A percentile compares a stretch with the other conserved stretches of the same genome.
phyloP scores from a whole-genome alignment of 208 protist species.

The Acanthamoeba sp. region DNA sequence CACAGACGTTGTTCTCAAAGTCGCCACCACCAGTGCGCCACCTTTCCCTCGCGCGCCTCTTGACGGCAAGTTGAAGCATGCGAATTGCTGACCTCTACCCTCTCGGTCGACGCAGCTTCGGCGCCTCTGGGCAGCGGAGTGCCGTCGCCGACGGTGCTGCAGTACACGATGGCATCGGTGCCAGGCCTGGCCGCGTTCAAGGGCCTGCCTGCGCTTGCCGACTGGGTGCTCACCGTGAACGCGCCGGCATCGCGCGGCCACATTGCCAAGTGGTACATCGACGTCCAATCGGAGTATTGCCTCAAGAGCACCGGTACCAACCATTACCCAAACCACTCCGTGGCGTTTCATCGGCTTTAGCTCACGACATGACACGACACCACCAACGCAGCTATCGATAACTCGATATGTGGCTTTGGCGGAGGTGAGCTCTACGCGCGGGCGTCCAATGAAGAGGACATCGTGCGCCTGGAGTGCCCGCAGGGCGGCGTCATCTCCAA shows the following conservation, averaged over 20 bases:
- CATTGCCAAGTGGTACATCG: background rate
- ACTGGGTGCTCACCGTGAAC: background rate
- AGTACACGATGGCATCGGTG: background rate
- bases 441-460: background rate
- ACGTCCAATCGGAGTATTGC: background rate
- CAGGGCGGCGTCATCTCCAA: constrained; percentile 40
- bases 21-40: background rate
- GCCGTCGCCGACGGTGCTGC: background rate
- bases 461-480: constrained; percentile 12
- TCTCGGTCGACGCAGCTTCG: too few relatives aligned
- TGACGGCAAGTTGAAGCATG: too few relatives aligned
- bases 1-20: background rate
- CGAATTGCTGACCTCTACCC: too few relatives aligned
- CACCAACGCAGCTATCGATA: background rate
- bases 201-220: background rate
- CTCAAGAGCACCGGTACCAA: background rate
- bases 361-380: too few relatives aligned
- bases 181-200: background rate
- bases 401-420: constrained; percentile 36
- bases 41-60: too few relatives aligned
- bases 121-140: constrained; percentile 6
- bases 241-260: background rate
- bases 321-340: too few relatives aligned
- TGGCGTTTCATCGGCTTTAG: too few relatives aligned
- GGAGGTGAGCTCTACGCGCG: constrained; percentile 2